Base-by-base conservation (phyloP, 371 early-diverging fungal species). In the Amoeboaphelidium protococcarum region DNA sequence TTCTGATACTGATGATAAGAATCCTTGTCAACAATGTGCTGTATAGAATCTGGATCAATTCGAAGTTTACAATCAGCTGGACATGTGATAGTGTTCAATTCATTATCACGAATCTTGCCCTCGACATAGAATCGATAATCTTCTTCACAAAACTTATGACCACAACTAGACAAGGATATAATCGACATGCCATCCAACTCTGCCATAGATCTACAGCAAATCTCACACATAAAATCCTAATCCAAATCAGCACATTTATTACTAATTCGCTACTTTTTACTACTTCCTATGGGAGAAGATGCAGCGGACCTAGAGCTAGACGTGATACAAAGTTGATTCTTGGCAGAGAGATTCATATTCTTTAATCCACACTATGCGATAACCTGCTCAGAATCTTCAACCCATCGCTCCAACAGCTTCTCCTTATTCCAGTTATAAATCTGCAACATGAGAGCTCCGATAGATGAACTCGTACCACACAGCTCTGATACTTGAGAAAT, bases 401-500 rank as follows among this genome's bases (percentile, higher is more conserved):
- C 79, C 57, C 82, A 86, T 37, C 68, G 62, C 56, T 94, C 92
- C 43, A 90, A 69, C 21, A 90, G 62, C 46, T 70, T 62, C 54
- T 95, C 92, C 60, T 84, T 84, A 61, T 87, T 86, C 90, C 91
- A 91, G 51, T 71, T 66, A 60, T 76, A 86, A 57, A 70, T 61
- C 41, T 81, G 73, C 41, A 87, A 65, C 49, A 87, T 58, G 13
- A 76, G 74, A 23, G 69, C 65, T 4, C 73, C 64, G 54, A 76
- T 72, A 23, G 73, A 61, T 16, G 52, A 52, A 0, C 61, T 52
- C 44, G 80, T 56, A 16, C 81, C 85, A 49, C 73, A 58, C 26
- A 82, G 66, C 13, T 61, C 65, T 3, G 69, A 48, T 0, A 78
- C 76, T 24, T 75, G 72, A 23, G 20, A 49, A 4, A 72, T 55